phyloP scores from a whole-genome alignment of 345 rosid genomes.

The Acer campestre region DNA sequence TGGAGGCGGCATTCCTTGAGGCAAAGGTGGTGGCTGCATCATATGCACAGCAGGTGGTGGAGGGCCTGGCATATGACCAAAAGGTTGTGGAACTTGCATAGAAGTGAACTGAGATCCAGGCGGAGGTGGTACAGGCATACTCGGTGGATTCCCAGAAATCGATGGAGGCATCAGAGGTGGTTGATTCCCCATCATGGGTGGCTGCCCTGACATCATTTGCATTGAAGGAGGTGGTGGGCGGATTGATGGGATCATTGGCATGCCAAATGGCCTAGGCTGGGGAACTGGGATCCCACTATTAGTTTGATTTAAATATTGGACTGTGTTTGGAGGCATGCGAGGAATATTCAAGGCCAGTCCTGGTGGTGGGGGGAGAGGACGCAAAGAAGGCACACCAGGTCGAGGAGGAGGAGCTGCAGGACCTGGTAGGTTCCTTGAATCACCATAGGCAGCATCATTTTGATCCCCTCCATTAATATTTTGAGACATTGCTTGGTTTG shows the following conservation, averaged over 20 bases:
- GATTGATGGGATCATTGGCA: slow-evolving; percentile 39
- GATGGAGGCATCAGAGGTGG: slow-evolving; percentile 40
- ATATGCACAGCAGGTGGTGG: slow-evolving; percentile 33
- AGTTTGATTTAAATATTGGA: slow-evolving; percentile 38
- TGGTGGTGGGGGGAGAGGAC: slow-evolving; percentile 66
- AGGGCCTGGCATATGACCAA: slow-evolving; percentile 35
- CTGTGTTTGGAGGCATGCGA: slow-evolving; percentile 48
- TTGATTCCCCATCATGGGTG: slow-evolving; percentile 37
- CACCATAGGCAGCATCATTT: slow-evolving; percentile 35
- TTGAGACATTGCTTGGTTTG: slow-evolving; percentile 65
- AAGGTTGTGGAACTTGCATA: slow-evolving; percentile 39
- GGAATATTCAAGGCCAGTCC: slow-evolving; percentile 60
- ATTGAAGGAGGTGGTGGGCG: slow-evolving; percentile 53
- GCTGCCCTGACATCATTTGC: slow-evolving; percentile 48
- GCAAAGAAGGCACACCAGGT: slow-evolving; percentile 49
- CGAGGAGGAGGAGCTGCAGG: slow-evolving; percentile 66
- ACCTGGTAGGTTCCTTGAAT: slow-evolving; percentile 47
- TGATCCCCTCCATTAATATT: slow-evolving; percentile 43
- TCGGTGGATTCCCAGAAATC: slow-evolving; percentile 36
- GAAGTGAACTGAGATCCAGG: slow-evolving; percentile 58
- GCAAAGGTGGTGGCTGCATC: slow-evolving; percentile 54
- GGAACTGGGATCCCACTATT: slow-evolving; percentile 39
- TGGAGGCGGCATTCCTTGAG: slow-evolving; percentile 62
- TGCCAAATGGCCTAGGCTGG: slow-evolving; percentile 53
- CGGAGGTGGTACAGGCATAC: slow-evolving; percentile 49